phyloP scores from a whole-genome alignment of 129 eudicot genomes.

The Kitagawia praeruptora region DNA sequence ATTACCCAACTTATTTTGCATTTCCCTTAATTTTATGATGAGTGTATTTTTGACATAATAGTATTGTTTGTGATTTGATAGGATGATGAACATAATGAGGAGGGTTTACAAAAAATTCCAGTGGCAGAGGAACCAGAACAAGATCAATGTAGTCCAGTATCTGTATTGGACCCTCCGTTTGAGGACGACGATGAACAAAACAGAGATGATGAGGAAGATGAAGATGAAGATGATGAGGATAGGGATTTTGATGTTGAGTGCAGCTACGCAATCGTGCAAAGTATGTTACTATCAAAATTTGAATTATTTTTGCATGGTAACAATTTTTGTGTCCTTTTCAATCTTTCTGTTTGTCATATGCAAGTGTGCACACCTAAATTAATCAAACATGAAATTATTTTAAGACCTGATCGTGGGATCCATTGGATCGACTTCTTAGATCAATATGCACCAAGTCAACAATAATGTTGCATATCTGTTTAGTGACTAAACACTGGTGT shows the following conservation, averaged over 20 bases:
- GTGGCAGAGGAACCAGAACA: slow-evolving; percentile 52
- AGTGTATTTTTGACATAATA: background rate
- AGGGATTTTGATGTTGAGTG: slow-evolving; percentile 39
- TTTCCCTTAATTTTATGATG: background rate
- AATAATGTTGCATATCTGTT: background rate
- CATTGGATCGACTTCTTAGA: slow-evolving; percentile 5
- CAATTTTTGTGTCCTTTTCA: slow-evolving; percentile 32
- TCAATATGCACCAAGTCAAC: background rate
- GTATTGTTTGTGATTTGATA: slow-evolving; percentile 7
- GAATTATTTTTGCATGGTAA: background rate
- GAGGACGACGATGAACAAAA: slow-evolving; percentile 52
- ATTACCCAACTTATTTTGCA: background rate
- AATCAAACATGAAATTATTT: slow-evolving; percentile 8
- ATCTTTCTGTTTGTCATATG: slow-evolving; percentile 6
- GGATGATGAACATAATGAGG: slow-evolving; percentile 26
- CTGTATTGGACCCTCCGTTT: slow-evolving; percentile 66
- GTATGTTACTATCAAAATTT: slow-evolving; percentile 24
- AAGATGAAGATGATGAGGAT: slow-evolving; percentile 28
- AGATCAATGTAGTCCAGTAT: slow-evolving; percentile 85
- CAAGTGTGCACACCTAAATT: slow-evolving; percentile 15
- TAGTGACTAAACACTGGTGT: background rate
- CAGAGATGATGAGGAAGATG: slow-evolving; percentile 13
- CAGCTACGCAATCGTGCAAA: slow-evolving; percentile 66
- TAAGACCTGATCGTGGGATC: slow-evolving; percentile 18
- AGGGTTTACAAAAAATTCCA: slow-evolving; percentile 14